phyloP scores from a whole-genome alignment of 306 rosid genomes.

The Lablab purpureus region DNA sequence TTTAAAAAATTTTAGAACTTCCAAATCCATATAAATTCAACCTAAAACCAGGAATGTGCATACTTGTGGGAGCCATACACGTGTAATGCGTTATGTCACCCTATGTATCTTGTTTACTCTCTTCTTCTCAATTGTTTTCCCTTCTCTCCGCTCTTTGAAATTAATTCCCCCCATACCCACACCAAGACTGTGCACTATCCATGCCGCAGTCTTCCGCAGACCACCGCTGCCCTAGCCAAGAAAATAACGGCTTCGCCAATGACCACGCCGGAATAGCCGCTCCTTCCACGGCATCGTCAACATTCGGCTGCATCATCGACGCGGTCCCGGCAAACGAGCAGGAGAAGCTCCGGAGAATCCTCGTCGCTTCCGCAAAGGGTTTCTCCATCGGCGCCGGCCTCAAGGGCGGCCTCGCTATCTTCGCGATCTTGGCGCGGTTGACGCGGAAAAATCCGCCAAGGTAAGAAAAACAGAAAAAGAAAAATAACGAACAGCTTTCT shows the following conservation, averaged over 20 bases:
- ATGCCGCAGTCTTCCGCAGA: constrained; percentile 62
- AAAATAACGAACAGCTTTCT: neutral
- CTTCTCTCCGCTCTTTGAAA: constrained; percentile 29
- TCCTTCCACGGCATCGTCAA: constrained; percentile 45
- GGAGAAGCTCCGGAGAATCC: constrained; percentile 70
- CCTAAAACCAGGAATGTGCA: neutral
- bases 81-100: neutral
- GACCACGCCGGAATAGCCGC: constrained; percentile 38
- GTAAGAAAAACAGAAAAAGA: constrained; percentile 7
- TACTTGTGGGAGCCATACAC: neutral
- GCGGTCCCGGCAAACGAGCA: constrained; percentile 55
- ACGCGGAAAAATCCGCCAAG: constrained; percentile 67
- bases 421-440: constrained; percentile 81
- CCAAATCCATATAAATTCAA: no score
- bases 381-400: constrained; percentile 95
- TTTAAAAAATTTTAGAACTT: no score
- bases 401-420: constrained; percentile 93
- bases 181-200: neutral
- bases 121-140: neutral
- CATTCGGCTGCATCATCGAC: constrained; percentile 34
- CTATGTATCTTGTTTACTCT: neutral
- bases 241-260: constrained; percentile 40
- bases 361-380: constrained; percentile 82
- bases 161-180: constrained; percentile 29
- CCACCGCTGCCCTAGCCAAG: neutral